Base-by-base conservation (phyloP, 176 grass and related monocot species). In the Cenchrus fungigraminus region DNA sequence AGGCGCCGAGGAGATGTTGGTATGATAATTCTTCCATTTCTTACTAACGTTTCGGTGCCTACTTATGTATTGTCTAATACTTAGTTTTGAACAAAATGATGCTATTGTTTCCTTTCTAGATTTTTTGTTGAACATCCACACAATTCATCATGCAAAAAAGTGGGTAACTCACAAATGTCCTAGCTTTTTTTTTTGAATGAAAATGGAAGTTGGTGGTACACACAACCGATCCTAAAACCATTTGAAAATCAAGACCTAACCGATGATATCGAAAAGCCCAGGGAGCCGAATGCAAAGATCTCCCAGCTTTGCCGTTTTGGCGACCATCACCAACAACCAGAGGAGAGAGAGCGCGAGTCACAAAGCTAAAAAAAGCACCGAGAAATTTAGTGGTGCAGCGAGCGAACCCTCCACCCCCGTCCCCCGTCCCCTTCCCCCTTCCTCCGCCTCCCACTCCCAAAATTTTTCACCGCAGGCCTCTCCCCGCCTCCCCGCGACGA, bases 341-440 rank as follows among this genome's bases (percentile, higher is more conserved):
- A 76, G 71, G 77, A 42, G 87, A 84, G 74, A 85, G 84, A 83
- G 65, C n/a, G 59, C 46, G 15, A 34, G 71, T 19, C 53, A 73
- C n/a, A 65, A 76, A 76, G 62, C 83, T 86, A 89, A 89, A 86
- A 83, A 87, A 84, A 87, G 89, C 77, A 84, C 45, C 69, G 85
- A 71, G 75, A 77, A 89, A 92, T 86, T 64, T 79, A 89, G 87
- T 75, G 83, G 87, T 75, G 60, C 53, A 76, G 83, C 79, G 79
- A 55, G 79, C 79, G 59, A 69, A 65, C 76, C 49, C 81, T 50
- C 7, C 57, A 13, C 5, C 56, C 25, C 25, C 25, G 25, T 25
- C 25, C 25, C 25, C 53, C 34, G 20, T 56, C 51, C 16, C 16
- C 19, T 19, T 19, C 58, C 60, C 55, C 44, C 34, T 44, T 49